These are phyloP conservation scores for Filobasidium wieringae DNA, from an alignment of 768 basidiomycete genomes.

Conservation along the genomic window DNA sequence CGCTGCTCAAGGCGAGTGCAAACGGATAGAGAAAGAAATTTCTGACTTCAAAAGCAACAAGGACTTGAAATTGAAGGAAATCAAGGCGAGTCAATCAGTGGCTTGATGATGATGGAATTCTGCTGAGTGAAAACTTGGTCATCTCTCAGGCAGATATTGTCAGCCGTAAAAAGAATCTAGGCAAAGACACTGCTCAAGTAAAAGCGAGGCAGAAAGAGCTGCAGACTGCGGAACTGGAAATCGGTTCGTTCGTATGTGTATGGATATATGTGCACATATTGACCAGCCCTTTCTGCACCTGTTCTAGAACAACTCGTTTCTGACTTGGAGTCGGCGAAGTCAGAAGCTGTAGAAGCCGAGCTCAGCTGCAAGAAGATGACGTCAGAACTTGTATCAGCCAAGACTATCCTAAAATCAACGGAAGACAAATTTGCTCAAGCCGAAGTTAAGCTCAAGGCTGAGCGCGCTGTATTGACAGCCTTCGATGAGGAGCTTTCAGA, in stretches of 20 bases:
- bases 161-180: conserved; percentile 65
- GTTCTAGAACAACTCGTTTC: conserved; percentile 65
- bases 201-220: conserved; percentile 82
- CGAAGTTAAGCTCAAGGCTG: conserved; percentile 62
- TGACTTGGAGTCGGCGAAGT: conserved; percentile 52
- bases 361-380: conserved; percentile 48
- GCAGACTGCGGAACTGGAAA: conserved; percentile 72
- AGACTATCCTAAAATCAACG: conserved; percentile 22
- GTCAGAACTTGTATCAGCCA: conserved; percentile 46
- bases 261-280: not conserved
- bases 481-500: conserved; percentile 81
- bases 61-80: conserved; percentile 86
- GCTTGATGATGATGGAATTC: not conserved
- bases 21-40: conserved; percentile 91
- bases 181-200: conserved; percentile 66
- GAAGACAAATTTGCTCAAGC: conserved; percentile 50
- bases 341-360: conserved; percentile 43
- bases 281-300: not conserved
- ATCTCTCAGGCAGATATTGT: conserved; percentile 58
- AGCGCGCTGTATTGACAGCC: conserved; percentile 71
- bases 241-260: conserved; percentile 48
- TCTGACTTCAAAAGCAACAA: conserved; percentile 97
- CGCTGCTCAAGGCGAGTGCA: conserved; percentile 61
- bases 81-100: conserved; percentile 52
- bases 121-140: not conserved